Evolutionary conservation across 2,329 filamentous ascomycete species (phyloP).

Genomic region (Ophiostoma fasciatum): DNA sequence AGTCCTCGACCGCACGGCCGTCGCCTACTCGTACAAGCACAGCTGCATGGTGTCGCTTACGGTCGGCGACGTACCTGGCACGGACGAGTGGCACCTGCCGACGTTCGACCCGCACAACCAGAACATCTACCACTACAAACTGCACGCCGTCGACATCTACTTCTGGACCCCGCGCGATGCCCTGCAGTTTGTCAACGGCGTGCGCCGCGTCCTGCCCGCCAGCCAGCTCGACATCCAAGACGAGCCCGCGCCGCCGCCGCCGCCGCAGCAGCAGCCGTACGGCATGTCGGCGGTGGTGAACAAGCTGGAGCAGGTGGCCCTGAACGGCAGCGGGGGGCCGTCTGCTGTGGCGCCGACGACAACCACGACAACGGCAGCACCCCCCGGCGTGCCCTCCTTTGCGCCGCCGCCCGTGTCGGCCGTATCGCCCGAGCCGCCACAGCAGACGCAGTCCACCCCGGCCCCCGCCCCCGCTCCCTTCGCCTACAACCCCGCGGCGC

Average conservation of each 20-base stretch:
- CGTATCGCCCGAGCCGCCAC: conserved; percentile 16
- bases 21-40: conserved; percentile 62
- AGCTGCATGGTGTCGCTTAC: conserved; percentile 54
- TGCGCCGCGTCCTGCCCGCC: conserved; percentile 48
- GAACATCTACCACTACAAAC: conserved; percentile 63
- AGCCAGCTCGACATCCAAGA: conserved; percentile 48
- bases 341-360: no score
- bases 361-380: no score
- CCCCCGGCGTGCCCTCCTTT: conserved; percentile 24
- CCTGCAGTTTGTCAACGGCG: conserved; percentile 51
- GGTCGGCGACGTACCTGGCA: conserved; percentile 37
- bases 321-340: conserved; percentile 36
- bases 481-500: conserved; percentile 68
- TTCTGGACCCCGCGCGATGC: conserved; percentile 66
- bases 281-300: conserved; percentile 57
- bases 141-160: conserved; percentile 64
- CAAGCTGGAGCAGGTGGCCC: conserved; percentile 55
- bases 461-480: conserved; percentile 42
- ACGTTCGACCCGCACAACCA: conserved; percentile 58
- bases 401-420: conserved; percentile 22
- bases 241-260: conserved; percentile 40
- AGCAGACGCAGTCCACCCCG: conserved; percentile 16
- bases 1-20: conserved; percentile 51
- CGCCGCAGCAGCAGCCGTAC: conserved; percentile 14
- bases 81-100: conserved; percentile 60